Evolutionary conservation across 495 filamentous ascomycete species (phyloP).

Genomic region (Opeltia flavorubescens): DNA sequence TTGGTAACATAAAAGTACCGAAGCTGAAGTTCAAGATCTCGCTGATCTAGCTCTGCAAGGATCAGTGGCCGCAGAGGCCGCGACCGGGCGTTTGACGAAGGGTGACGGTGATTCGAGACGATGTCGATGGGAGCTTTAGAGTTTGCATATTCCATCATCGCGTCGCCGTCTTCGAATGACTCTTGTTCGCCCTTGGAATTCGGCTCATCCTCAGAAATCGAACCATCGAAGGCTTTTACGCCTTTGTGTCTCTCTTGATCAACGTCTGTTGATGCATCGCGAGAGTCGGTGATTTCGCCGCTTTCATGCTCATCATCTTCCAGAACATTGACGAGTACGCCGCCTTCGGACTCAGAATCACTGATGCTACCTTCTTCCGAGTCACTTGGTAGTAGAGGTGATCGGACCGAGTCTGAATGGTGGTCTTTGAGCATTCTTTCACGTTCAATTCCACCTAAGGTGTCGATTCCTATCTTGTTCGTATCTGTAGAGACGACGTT

Average conservation of each 20-base stretch:
- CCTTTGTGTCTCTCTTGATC: neutral
- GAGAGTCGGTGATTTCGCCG: constrained; percentile 3
- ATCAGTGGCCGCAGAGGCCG: neutral
- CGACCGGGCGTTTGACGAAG: constrained; percentile 44
- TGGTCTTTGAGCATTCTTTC: too few relatives aligned
- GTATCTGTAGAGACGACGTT: constrained; percentile 42
- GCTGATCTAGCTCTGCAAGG: constrained; percentile 28
- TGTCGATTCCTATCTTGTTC: too few relatives aligned
- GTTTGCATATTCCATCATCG: constrained; percentile 18
- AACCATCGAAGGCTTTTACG: neutral
- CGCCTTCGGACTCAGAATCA: neutral
- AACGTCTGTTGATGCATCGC: neutral
- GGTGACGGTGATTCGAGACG: constrained; percentile 37
- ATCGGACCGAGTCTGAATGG: too few relatives aligned
- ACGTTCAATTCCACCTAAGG: too few relatives aligned
- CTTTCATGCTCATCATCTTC: neutral
- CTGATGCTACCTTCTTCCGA: too few relatives aligned
- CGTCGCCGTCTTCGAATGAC: constrained; percentile 19
- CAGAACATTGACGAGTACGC: neutral
- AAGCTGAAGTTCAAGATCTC: constrained; percentile 30
- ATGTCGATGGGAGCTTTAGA: constrained; percentile 28
- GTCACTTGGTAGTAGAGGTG: too few relatives aligned
- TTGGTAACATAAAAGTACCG: constrained; percentile 38
- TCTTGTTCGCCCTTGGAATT: neutral
- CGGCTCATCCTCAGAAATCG: neutral